Evolutionary conservation across 257 asterid species (phyloP), one percentile per base, ranked within the genome.

Genomic region (Salvia rosmarinus): DNA sequence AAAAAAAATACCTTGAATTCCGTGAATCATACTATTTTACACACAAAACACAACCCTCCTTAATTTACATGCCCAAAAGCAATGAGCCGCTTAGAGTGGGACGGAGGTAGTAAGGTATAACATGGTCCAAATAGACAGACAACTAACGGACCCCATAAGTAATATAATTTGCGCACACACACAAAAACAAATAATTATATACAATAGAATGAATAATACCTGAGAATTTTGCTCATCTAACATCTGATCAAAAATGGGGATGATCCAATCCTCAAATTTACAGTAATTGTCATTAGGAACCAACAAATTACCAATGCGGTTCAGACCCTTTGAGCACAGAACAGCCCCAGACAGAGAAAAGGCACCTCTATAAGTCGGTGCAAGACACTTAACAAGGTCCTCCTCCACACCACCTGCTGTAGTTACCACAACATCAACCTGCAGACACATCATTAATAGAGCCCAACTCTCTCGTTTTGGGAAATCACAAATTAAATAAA

Each of bases 401-500:
- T 94, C 99, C 80, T 94, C 99, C 10, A 94, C 77, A 81, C 99
- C 99, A 54, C 99, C 99, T 14, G 99, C 96, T n/a, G 99, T 94
- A 7, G 99, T 94, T 40, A 94, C 97, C 66, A 94, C 83, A 11
- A 91, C 99, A 81, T 89, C 96, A 59, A 94, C 90, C 97, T 94
- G 85, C 82, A 85, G 39, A 57, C 23, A 68, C 7, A 63, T 54
- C 16, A 34, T 49, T n/a, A 50, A 34, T 28, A 61, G 39, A 65
- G 6, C 42, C 72, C 16, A 5, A 34, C 35, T 20, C 43, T 61
- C 51, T 35, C 51, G 44, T 7, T 44, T 37, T 25, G 39, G 49
- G 51, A 74, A 69, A 64, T 39, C 72, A 40, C 17, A 65, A 73
- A 1, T 64, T 34, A 42, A 39, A 46, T 5, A 37, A 23, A 70